These are phyloP conservation scores for Cytospora piceicola DNA, from an alignment of 2,329 filamentous ascomycete species.

Conservation along the genomic window DNA sequence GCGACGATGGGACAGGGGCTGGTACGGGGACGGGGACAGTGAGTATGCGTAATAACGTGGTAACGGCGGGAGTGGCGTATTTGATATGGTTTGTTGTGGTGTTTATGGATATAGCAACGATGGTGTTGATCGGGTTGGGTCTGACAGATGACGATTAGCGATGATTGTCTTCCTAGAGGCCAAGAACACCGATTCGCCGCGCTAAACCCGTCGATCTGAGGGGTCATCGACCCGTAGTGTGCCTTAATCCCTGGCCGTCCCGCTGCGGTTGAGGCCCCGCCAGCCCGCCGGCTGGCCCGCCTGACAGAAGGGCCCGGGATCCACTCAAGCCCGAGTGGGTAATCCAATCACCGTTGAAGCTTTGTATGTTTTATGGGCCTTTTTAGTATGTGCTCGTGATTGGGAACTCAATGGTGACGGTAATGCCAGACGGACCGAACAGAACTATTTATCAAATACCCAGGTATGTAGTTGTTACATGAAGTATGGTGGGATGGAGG, in stretches of 20 bases:
- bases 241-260: background rate
- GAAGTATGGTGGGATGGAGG: too few relatives aligned
- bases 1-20: constrained; percentile 27
- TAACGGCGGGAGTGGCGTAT: constrained; percentile 31
- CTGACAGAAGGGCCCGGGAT: background rate
- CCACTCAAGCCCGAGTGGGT: background rate
- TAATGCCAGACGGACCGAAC: too few relatives aligned
- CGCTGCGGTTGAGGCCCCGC: background rate
- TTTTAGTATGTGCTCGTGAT: too few relatives aligned
- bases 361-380: too few relatives aligned
- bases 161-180: background rate
- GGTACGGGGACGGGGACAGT: constrained; percentile 27
- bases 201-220: background rate
- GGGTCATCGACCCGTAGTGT: background rate
- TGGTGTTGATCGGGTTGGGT: constrained; percentile 34
- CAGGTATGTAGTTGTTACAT: too few relatives aligned
- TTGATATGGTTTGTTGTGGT: constrained; percentile 34
- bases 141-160: constrained; percentile 28
- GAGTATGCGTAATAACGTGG: constrained; percentile 32
- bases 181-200: background rate
- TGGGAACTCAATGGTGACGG: too few relatives aligned
- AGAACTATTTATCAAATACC: too few relatives aligned
- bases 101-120: constrained; percentile 35
- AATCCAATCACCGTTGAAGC: too few relatives aligned
- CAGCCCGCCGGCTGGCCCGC: too few relatives aligned